Percentiles rank a stretch among this genome's conserved stretches.
Evolutionary conservation across 2,329 filamentous ascomycete genomes (phyloP).

Genomic region (Apiospora hydei): DNA sequence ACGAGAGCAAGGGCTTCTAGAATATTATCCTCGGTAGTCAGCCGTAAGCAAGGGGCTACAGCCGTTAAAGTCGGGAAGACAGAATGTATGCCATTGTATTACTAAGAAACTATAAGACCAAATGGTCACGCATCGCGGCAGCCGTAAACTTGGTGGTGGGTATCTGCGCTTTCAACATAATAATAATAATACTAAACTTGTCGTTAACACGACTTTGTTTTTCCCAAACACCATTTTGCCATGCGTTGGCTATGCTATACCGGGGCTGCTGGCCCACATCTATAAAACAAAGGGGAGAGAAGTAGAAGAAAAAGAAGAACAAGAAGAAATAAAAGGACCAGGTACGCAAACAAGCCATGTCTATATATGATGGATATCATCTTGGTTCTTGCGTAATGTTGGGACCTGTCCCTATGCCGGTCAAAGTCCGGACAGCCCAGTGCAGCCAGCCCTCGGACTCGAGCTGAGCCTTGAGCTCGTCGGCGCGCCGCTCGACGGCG

Average conservation of each 20-base stretch:
- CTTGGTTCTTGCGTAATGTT: slow-evolving; percentile 53
- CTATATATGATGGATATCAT: background rate
- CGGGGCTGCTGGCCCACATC: background rate
- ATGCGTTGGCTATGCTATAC: slow-evolving; percentile 5
- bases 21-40: background rate
- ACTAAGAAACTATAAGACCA: slow-evolving; percentile 19
- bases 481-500: slow-evolving; percentile 71
- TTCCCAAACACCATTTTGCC: slow-evolving; percentile 17
- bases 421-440: slow-evolving; percentile 69
- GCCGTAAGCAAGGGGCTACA: background rate
- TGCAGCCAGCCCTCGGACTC: slow-evolving; percentile 70
- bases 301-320: background rate
- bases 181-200: background rate
- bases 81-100: background rate
- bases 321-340: background rate
- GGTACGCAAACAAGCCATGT: background rate
- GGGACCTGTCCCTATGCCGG: slow-evolving; percentile 66
- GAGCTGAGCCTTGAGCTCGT: slow-evolving; percentile 67
- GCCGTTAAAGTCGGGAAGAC: background rate
- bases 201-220: background rate
- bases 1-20: background rate
- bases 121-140: slow-evolving; percentile 10
- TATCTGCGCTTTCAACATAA: slow-evolving; percentile 18
- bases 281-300: background rate
- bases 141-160: slow-evolving; percentile 1